Evolutionary conservation across 352 stramenopile genomes (phyloP), one percentile per base, ranked within the genome.

Genomic region (Pythium aquatile): DNA sequence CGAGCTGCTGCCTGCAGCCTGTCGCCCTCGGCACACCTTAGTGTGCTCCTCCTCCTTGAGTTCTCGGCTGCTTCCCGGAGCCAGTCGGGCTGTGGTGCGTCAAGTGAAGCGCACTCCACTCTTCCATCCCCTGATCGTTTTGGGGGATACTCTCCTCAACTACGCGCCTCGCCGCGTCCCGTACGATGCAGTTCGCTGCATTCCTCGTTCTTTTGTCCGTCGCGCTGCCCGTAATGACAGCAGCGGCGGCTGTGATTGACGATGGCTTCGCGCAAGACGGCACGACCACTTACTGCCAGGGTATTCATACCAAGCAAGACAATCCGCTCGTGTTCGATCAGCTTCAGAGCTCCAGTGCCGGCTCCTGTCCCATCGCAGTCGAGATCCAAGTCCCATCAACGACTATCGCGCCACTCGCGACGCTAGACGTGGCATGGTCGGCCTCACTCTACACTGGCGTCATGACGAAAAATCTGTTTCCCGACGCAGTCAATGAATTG

Each of bases 201-300:
- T 16, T 53, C n/a, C 17, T 60, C 5, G 33, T 28, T 28, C 55
- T 30, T 9, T 13, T 56, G 9, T 56, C 33, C 20, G 60, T 37
- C 11, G 49, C 51, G 32, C 20, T 10, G 16, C 11, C n/a, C 14
- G 32, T 14, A 47, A 49, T 56, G 46, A n/a, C 26, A 7, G 52
- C 26, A 13, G 40, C 51, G 58, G 42, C 58, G 3, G 60, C 53
- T 3, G 47, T 60, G 24, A 66, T 66, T 28, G 60, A 66, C 42
- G 16, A 37, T 10, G 60, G 60, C 26, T 66, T 66, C 55, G 44
- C n/a, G 20, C 60, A 66, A 28, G 60, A 66, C 55, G 63, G 55
- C 48, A 59, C 52, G 37, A 87, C 76, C 29, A 92, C 83, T 16
- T 92, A 92, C 65, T 92, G 83, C 65, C 79, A 89, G 70, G 83